Evolutionary conservation across 2,329 filamentous ascomycete genomes (phyloP).

Genomic region (Triangularia setosa): DNA sequence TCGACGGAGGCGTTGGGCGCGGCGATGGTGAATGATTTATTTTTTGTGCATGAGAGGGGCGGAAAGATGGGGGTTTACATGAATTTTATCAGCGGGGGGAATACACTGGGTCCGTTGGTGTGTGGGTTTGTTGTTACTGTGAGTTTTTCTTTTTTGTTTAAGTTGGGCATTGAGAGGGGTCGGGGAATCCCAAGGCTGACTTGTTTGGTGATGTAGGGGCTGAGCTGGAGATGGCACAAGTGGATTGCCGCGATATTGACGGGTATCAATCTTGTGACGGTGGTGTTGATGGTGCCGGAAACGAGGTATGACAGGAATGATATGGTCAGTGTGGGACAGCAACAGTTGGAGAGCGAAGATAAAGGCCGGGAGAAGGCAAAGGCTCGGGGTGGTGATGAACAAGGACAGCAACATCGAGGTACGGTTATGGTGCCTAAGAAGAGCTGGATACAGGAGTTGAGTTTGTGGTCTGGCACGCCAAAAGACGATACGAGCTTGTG

Average conservation of each 20-base stretch:
- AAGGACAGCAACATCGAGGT: not conserved
- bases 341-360: constrained; percentile 7
- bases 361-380: not conserved
- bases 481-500: constrained; percentile 24
- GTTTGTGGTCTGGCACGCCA: constrained; percentile 27
- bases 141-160: not conserved
- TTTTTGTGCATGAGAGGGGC: constrained; percentile 33
- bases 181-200: not conserved
- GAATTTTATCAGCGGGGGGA: constrained; percentile 31
- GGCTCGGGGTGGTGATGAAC: not conserved
- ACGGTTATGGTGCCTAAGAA: constrained; percentile 9
- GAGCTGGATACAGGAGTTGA: constrained; percentile 27
- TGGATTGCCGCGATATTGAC: constrained; percentile 31
- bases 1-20: constrained; percentile 43
- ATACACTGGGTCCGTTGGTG: constrained; percentile 31
- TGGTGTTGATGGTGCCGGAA: constrained; percentile 32
- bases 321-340: not conserved
- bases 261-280: constrained; percentile 27
- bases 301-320: constrained; percentile 27
- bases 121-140: constrained; percentile 30
- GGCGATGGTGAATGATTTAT: constrained; percentile 32
- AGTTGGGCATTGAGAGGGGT: too few species aligned
- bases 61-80: constrained; percentile 32
- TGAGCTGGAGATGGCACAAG: constrained; percentile 33
- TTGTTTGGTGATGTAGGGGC: not conserved